A percentile compares a stretch with the other conserved stretches of the same genome.
Conservation (phyloP, 768 basidiomycete genomes). For the Thelephora ganbajun region DNA sequence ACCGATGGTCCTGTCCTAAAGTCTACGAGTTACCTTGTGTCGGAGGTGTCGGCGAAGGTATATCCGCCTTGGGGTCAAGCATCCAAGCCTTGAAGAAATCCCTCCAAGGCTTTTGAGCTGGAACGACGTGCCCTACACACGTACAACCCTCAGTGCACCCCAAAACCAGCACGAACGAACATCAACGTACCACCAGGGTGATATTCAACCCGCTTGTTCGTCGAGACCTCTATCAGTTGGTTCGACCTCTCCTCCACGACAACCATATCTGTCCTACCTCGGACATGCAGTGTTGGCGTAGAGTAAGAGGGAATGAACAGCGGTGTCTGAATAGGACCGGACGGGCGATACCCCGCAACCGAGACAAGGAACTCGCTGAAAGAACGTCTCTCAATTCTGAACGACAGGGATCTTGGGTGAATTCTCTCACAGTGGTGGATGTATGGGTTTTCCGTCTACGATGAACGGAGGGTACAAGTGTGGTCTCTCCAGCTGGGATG, state of each 20-base stretch:
- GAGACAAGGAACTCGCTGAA: conserved; percentile 52
- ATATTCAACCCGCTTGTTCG: conserved; percentile 48
- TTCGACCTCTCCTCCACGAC: conserved; percentile 58
- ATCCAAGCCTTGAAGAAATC: too few species aligned
- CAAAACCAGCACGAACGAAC: too few species aligned
- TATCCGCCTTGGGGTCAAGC: too few species aligned
- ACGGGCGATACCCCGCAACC: conserved; percentile 57
- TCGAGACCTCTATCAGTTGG: conserved; percentile 38
- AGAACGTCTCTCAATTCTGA: neutral
- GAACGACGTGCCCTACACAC: too few species aligned
- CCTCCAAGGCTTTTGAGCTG: too few species aligned
- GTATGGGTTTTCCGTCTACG: conserved; percentile 46
- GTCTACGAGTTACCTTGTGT: too few species aligned
- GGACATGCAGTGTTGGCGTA: conserved; percentile 67
- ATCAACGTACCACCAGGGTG: conserved; percentile 60
- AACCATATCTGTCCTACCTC: conserved; percentile 64
- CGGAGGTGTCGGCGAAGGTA: too few species aligned
- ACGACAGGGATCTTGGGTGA: neutral
- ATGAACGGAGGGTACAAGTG: conserved; percentile 42
- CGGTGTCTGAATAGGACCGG: conserved; percentile 28
- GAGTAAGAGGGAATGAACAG: conserved; percentile 38
- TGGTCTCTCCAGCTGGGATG: conserved; percentile 37
- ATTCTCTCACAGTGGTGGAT: conserved; percentile 53
- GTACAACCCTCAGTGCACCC: too few species aligned
- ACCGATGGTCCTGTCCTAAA: too few species aligned